Conservation (phyloP, 2,329 filamentous ascomycete genomes). For the Trichoderma sp. region DNA sequence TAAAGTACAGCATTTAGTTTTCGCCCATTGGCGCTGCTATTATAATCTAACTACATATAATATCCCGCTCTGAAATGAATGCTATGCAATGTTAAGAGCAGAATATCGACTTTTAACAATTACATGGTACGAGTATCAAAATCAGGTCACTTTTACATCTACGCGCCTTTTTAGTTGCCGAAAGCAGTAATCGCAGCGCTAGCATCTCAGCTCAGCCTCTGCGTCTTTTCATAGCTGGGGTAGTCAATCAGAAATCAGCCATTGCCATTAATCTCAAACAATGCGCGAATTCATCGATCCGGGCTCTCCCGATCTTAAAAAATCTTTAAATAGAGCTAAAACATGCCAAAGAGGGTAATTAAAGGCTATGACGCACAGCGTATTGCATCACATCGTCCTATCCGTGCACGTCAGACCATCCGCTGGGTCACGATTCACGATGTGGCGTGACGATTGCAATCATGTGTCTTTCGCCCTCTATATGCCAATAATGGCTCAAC, state of each 20-base stretch:
- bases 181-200: neutral
- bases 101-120: neutral
- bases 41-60: neutral
- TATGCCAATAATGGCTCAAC: slow-evolving; percentile 16
- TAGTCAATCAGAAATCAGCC: neutral
- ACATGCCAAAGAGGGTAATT: neutral
- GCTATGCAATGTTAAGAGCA: neutral
- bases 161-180: neutral
- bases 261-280: slow-evolving; percentile 1
- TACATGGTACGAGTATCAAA: neutral
- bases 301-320: neutral
- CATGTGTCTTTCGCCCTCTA: slow-evolving; percentile 17
- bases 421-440: slow-evolving; percentile 10
- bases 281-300: slow-evolving; percentile 9
- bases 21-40: neutral
- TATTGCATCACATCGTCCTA: slow-evolving; percentile 21
- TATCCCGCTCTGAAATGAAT: neutral
- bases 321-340: neutral
- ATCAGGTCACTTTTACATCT: neutral
- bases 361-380: slow-evolving; percentile 6
- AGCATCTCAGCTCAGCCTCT: neutral
- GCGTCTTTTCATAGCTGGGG: neutral
- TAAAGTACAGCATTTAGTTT: neutral
- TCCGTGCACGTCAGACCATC: slow-evolving; percentile 24
- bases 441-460: slow-evolving; percentile 20